Evolutionary conservation across 208 protist genomes (phyloP), one percentile per base, ranked within the genome.

Genomic region (Acanthamoeba royreba): DNA sequence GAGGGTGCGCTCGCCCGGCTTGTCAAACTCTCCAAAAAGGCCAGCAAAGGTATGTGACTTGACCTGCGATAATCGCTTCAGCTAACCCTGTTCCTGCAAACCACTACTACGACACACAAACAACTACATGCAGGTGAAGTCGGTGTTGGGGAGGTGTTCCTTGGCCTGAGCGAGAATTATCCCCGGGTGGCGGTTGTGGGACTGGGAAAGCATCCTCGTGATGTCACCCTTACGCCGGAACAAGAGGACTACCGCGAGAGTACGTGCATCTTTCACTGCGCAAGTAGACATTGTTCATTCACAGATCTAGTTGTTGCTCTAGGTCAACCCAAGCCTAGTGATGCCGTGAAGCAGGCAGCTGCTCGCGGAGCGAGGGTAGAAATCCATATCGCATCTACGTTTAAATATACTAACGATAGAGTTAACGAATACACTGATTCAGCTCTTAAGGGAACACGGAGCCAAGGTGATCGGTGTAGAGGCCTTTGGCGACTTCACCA

Each of bases 21-120:
- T n/a, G 28, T 87, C 28, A 87, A 87, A 31, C 79, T 87, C 45
- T 87, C 79, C 79, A 87, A 87, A 38, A 79, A 79, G 66, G 79
- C 79, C 47, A 15, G 33, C 46, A 87, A 87, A 40, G 79, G 79
- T 33, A 28, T 25, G 35, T 45, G 13, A 19, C 4, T 45, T 45
- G 8, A 5, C n/a, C 55, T 66, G 11, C 25, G 33, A 66, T 1
- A 15, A n/a, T 13, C 63, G 9, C 63, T 38, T 74, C 42, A 31
- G 19, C 52, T 17, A n/a, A n/a, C 13, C 1, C 52, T 31, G 19
- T 61, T 61, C 22, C 13, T 61, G 52, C 52, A 61, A 61, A 17
- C 22, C 66, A 43, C 69, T 42, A 8, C 7, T 8, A 38, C 69
- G 8, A 28, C 19, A 4, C 25, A 17, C 42, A 25, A 72, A 13